These are phyloP conservation scores for Coelastrella sp. DNA, from an alignment of 139 green algal species.

Conservation along the genomic window DNA sequence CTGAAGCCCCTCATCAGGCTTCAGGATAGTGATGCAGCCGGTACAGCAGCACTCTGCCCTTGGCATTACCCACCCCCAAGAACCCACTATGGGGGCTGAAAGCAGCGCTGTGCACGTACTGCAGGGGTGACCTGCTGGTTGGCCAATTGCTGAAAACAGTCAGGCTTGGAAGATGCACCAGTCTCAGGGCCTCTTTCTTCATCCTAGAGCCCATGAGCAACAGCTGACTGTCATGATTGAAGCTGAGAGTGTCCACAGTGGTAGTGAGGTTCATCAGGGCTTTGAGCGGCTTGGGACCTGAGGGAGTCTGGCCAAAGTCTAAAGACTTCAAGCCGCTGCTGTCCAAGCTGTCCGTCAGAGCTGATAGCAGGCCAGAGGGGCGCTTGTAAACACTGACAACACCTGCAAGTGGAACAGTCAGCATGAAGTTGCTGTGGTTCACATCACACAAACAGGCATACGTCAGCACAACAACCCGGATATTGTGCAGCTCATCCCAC, in stretches of 20 bases:
- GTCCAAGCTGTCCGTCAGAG: neutral
- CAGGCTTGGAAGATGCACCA: slow-evolving; percentile 87
- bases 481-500: too few relatives aligned
- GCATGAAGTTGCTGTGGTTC: too few relatives aligned
- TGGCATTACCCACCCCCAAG: slow-evolving; percentile 91
- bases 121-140: slow-evolving; percentile 82
- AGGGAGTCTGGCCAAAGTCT: slow-evolving; percentile 7
- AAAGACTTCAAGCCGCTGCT: neutral
- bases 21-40: slow-evolving; percentile 87
- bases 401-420: slow-evolving; percentile 50
- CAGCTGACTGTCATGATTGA: slow-evolving; percentile 85
- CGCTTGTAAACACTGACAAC: slow-evolving; percentile 93
- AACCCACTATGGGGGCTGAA: slow-evolving; percentile 91
- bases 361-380: slow-evolving; percentile 26
- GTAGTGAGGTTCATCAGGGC: slow-evolving; percentile 93
- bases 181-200: slow-evolving; percentile 87
- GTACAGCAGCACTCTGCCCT: slow-evolving; percentile 90
- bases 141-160: slow-evolving; percentile 97
- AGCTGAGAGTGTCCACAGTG: slow-evolving; percentile 82
- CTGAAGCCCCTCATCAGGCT: neutral
- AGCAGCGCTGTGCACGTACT: slow-evolving; percentile 86
- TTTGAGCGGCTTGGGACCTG: slow-evolving; percentile 53
- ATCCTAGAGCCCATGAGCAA: slow-evolving; percentile 86
- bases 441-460: too few relatives aligned
- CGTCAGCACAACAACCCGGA: too few relatives aligned